A percentile compares a stretch with the other conserved stretches of the same genome.
Evolutionary conservation across 2,329 filamentous ascomycete genomes (phyloP).

Genomic region (Colletotrichum plurivorum): DNA sequence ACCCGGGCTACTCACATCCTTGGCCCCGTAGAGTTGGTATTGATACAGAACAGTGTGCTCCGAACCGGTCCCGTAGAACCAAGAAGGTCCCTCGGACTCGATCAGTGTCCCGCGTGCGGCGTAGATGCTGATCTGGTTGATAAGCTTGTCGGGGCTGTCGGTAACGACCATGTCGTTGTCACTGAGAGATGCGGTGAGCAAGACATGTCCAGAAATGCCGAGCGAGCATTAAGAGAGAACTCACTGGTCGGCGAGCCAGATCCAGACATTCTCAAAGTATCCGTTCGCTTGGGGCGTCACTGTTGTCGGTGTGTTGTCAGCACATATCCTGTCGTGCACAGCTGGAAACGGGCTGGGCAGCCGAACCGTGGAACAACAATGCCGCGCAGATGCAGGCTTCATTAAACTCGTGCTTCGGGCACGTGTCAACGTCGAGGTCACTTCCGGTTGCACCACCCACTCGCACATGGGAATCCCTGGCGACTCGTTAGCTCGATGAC

Average conservation of each 20-base stretch:
- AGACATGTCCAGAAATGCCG: too few species aligned
- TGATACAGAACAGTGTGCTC: constrained; percentile 65
- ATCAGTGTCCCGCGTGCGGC: constrained; percentile 50
- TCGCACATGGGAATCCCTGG: constrained; percentile 72
- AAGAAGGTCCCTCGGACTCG: constrained; percentile 49
- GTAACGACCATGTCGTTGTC: constrained; percentile 57
- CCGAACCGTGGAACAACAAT: constrained; percentile 56
- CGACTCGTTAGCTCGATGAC: too few species aligned
- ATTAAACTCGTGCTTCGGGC: constrained; percentile 66
- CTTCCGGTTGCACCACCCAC: constrained; percentile 81
- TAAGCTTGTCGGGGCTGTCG: not conserved
- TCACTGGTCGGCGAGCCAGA: constrained; percentile 76
- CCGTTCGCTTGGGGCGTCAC: constrained; percentile 60
- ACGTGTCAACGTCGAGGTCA: constrained; percentile 74
- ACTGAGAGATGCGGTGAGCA: constrained; percentile 18
- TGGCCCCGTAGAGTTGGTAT: constrained; percentile 62
- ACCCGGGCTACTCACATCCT: constrained; percentile 51
- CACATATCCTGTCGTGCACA: too few species aligned
- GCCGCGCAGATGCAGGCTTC: constrained; percentile 72
- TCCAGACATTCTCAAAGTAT: constrained; percentile 70
- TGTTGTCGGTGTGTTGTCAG: too few species aligned
- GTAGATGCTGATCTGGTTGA: constrained; percentile 50
- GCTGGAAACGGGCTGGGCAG: too few species aligned
- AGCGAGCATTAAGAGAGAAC: too few species aligned
- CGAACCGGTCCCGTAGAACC: constrained; percentile 58